phyloP scores from a whole-genome alignment of 2,329 filamentous ascomycete species.

The Xylariaceae sp. region DNA sequence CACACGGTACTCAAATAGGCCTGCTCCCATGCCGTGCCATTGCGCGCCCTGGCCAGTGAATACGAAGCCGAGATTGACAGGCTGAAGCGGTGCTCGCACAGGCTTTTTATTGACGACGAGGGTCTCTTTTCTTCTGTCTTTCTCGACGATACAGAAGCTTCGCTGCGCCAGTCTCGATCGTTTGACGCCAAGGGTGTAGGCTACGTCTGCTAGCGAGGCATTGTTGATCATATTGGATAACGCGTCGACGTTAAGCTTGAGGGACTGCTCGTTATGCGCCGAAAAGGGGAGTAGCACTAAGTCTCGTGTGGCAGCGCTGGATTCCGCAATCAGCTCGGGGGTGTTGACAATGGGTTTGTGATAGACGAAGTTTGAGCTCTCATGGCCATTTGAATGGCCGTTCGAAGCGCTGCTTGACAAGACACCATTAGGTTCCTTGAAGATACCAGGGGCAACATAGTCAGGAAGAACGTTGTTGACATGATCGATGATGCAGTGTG shows the following conservation, averaged over 20 bases:
- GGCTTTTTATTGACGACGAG: background rate
- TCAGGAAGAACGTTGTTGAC: conserved; percentile 16
- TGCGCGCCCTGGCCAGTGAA: conserved; percentile 32
- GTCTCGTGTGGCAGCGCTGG: conserved; percentile 16
- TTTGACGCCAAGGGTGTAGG: conserved; percentile 14
- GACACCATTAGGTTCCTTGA: background rate
- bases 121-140: background rate
- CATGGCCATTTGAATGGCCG: background rate
- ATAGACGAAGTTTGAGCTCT: background rate
- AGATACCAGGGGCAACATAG: conserved; percentile 1
- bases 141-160: conserved; percentile 14
- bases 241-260: conserved; percentile 17
- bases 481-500: conserved; percentile 29
- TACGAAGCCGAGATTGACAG: conserved; percentile 6
- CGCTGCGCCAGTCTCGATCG: conserved; percentile 8
- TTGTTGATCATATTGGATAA: background rate
- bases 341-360: background rate
- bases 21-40: conserved; percentile 29
- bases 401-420: conserved; percentile 6
- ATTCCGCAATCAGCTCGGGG: background rate
- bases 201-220: conserved; percentile 10
- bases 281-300: conserved; percentile 25
- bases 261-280: conserved; percentile 20
- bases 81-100: background rate
- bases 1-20: conserved; percentile 15